phyloP scores from a whole-genome alignment of 1,139 yeast genomes.

The Suhomyces maxii region DNA sequence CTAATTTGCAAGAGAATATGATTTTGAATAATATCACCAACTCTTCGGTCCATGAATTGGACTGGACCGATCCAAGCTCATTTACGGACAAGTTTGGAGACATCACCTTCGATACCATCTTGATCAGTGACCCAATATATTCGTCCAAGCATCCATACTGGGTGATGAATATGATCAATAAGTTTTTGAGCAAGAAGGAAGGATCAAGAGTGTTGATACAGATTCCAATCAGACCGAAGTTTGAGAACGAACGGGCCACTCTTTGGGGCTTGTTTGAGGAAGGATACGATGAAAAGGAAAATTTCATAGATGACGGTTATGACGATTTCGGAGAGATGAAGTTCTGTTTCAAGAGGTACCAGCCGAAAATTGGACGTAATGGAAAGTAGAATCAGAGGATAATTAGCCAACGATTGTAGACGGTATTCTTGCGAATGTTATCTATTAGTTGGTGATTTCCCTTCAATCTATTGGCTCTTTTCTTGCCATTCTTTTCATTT shows the following conservation, averaged over 20 bases:
- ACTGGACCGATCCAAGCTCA: conserved; percentile 67
- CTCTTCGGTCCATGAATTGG: conserved; percentile 53
- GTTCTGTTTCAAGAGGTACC: conserved; percentile 55
- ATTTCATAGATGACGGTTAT: conserved; percentile 54
- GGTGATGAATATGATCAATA: conserved; percentile 58
- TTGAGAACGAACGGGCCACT: conserved; percentile 58
- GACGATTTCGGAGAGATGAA: conserved; percentile 85
- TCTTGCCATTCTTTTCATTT: no score
- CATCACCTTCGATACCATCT: conserved; percentile 51
- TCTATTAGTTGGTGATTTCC: no score
- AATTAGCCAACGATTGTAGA: no score
- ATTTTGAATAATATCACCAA: conserved; percentile 44
- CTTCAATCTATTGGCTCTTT: no score
- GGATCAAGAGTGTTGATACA: conserved; percentile 60
- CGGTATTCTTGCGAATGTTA: no score
- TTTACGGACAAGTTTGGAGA: conserved; percentile 32
- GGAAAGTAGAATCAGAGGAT: no score
- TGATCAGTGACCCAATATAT: conserved; percentile 87
- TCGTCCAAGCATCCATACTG: conserved; percentile 77
- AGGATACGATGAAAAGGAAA: conserved; percentile 26
- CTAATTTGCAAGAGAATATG: conserved; percentile 63
- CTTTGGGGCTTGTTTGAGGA: conserved; percentile 56
- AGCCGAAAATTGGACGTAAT: neutral
- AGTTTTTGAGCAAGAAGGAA: conserved; percentile 31
- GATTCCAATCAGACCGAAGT: conserved; percentile 70